A percentile compares a stretch with the other conserved stretches of the same genome.
Evolutionary conservation across 1,284 basidiomycete species (phyloP).

Genomic region (Ustilago trichophora): DNA sequence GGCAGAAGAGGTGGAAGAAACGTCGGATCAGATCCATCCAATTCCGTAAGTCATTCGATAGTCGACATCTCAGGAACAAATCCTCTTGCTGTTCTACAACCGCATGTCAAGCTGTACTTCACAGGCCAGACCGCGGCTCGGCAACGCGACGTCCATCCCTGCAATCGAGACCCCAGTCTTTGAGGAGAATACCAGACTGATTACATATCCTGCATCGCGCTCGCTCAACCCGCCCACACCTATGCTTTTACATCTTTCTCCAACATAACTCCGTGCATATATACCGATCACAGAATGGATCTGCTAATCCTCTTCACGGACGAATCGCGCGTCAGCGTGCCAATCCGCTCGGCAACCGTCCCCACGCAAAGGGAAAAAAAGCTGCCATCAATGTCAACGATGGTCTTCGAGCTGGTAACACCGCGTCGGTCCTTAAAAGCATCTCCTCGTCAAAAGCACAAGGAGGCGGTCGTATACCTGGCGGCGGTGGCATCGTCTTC

Average conservation of each 20-base stretch:
- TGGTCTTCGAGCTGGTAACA: constrained; percentile 38
- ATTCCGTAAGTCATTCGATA: constrained; percentile 31
- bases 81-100: too few species aligned
- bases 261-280: not conserved
- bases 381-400: constrained; percentile 45
- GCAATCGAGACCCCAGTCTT: too few species aligned
- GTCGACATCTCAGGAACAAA: too few species aligned
- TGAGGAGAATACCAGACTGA: too few species aligned
- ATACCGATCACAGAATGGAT: constrained; percentile 8
- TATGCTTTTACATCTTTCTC: not conserved
- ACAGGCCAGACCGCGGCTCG: too few species aligned
- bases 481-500: constrained; percentile 40
- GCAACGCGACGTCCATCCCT: too few species aligned
- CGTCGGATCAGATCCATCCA: constrained; percentile 28
- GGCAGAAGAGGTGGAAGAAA: constrained; percentile 26
- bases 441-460: constrained; percentile 42
- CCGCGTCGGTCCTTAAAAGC: constrained; percentile 36
- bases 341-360: constrained; percentile 44
- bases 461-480: constrained; percentile 46
- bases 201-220: too few species aligned
- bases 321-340: constrained; percentile 37
- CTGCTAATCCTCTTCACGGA: constrained; percentile 24
- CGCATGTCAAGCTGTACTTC: too few species aligned
- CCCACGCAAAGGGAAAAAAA: constrained; percentile 23
- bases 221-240: not conserved